Evolutionary conservation across 2,329 filamentous ascomycete genomes (phyloP).

Genomic region (Seiridium unicorne): DNA sequence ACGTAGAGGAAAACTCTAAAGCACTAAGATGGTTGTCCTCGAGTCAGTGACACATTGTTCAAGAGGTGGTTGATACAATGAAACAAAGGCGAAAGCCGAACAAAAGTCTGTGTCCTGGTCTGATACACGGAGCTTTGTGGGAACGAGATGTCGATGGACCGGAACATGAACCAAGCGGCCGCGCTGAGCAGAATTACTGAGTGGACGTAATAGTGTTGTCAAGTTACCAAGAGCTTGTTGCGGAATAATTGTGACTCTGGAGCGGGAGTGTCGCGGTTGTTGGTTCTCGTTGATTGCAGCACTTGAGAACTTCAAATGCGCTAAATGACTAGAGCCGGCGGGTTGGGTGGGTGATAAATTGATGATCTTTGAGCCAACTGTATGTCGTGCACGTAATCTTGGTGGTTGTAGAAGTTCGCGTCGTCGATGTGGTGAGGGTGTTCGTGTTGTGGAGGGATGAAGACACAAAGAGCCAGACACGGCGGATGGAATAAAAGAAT

Average conservation of each 20-base stretch:
- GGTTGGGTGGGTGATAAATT: no score
- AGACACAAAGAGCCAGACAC: neutral
- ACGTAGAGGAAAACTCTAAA: slow-evolving; percentile 8
- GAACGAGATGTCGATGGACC: neutral
- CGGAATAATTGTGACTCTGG: no score
- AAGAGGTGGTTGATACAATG: neutral
- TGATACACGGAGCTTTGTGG: neutral
- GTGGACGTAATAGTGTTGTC: no score
- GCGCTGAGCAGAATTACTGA: neutral
- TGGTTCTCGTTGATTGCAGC: no score
- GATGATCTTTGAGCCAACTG: no score
- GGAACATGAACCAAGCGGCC: neutral
- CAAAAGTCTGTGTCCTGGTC: slow-evolving; percentile 4
- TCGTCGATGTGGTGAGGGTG: neutral
- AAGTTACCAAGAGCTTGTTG: no score
- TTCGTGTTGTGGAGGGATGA: neutral
- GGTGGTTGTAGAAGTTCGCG: no score
- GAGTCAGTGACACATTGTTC: slow-evolving; percentile 9
- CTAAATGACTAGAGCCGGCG: no score
- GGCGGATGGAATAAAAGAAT: no score
- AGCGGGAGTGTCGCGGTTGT: no score
- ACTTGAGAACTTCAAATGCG: no score
- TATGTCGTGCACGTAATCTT: no score
- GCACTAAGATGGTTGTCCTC: slow-evolving; percentile 9
- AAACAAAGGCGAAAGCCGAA: neutral